Percentiles rank a stretch among this genome's conserved stretches.
phyloP scores from a whole-genome alignment of 2,329 filamentous ascomycete genomes.

The Fusarium scirpi region DNA sequence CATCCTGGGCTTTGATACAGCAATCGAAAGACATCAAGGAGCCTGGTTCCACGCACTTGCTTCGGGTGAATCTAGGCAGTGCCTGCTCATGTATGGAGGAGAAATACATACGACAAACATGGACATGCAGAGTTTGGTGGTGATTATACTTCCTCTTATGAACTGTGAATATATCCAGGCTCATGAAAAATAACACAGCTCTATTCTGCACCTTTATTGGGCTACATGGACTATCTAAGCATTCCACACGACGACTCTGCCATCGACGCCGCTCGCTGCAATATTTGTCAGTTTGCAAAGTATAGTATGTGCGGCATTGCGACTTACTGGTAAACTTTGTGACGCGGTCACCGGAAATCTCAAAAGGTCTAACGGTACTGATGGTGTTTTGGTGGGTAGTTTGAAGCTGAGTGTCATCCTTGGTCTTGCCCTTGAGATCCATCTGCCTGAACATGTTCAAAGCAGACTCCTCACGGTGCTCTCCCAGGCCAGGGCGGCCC shows the following conservation, averaged over 20 bases:
- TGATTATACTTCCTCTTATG: too few species aligned
- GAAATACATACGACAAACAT: too few species aligned
- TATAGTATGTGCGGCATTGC: background rate
- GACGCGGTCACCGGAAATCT: conserved; percentile 72
- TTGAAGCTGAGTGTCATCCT: conserved; percentile 93
- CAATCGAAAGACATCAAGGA: too few species aligned
- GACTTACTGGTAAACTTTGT: conserved; percentile 88
- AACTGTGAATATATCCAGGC: too few species aligned
- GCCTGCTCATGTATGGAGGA: too few species aligned
- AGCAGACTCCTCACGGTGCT: conserved; percentile 85
- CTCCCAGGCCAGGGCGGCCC: conserved; percentile 69
- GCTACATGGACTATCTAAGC: conserved; percentile 58
- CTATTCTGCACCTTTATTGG: conserved; percentile 2
- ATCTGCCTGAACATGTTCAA: conserved; percentile 99
- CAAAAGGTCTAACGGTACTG: conserved; percentile 82
- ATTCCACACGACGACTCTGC: conserved; percentile 83
- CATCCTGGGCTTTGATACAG: too few species aligned
- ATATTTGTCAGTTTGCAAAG: conserved; percentile 44
- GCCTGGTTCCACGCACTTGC: too few species aligned
- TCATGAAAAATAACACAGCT: background rate
- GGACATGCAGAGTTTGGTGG: too few species aligned
- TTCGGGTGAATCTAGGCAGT: too few species aligned
- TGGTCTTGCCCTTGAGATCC: conserved; percentile 94
- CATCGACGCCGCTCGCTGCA: conserved; percentile 83
- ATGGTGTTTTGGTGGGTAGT: conserved; percentile 98